phyloP scores from a whole-genome alignment of 305 asterid species.

The Fraxinus latifolia region DNA sequence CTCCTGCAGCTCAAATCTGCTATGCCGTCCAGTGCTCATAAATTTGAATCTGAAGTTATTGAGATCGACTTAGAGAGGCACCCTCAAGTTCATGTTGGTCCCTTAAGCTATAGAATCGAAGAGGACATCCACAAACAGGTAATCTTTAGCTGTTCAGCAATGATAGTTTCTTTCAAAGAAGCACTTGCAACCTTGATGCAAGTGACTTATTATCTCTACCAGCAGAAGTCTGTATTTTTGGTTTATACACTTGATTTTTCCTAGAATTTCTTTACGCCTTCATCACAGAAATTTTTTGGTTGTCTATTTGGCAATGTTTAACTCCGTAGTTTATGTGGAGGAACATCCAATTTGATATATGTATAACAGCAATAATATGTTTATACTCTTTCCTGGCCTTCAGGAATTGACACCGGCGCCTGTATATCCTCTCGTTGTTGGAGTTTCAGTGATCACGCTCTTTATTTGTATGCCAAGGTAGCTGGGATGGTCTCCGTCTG shows the following conservation, averaged over 20 bases:
- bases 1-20: conserved; percentile 73
- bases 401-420: conserved; percentile 90
- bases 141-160: conserved; percentile 7
- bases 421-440: conserved; percentile 76
- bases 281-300: not conserved
- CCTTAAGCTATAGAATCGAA: conserved; percentile 56
- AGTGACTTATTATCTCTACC: not conserved
- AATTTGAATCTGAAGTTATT: conserved; percentile 66
- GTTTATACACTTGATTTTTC: not conserved
- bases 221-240: not conserved
- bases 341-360: not conserved
- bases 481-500: conserved; percentile 6
- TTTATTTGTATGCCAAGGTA: conserved; percentile 91
- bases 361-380: conserved; percentile 15
- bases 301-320: not conserved
- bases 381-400: conserved; percentile 12
- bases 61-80: conserved; percentile 75
- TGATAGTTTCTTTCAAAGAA: not conserved
- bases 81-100: conserved; percentile 72
- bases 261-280: not conserved
- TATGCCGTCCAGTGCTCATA: conserved; percentile 47
- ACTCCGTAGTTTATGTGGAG: not conserved
- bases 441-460: conserved; percentile 65
- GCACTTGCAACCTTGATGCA: not conserved
- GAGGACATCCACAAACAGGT: conserved; percentile 85